A percentile compares a stretch with the other conserved stretches of the same genome.
Evolutionary conservation across 352 stramenopile genomes (phyloP).

Genomic region (Pythium grandisporangium): DNA sequence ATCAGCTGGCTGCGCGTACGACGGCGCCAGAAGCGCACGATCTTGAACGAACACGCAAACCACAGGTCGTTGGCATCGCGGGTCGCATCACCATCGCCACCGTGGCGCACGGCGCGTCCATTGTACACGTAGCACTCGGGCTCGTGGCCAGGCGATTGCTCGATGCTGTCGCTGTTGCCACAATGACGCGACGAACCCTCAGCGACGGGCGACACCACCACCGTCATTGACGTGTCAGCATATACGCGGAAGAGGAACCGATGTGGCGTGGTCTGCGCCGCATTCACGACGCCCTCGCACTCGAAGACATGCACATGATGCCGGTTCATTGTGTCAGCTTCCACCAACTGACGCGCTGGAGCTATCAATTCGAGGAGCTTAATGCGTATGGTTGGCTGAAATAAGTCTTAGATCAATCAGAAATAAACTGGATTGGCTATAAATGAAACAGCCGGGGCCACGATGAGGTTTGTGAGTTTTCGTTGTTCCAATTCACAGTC

Average conservation of each 20-base stretch:
- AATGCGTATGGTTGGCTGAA: too few species aligned
- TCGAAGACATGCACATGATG: background rate
- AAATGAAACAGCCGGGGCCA: background rate
- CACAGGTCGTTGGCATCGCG: background rate
- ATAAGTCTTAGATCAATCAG: background rate
- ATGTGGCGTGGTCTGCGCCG: constrained; percentile 3
- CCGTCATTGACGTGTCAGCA: constrained; percentile 4
- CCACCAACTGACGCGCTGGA: too few species aligned
- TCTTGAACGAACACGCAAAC: constrained; percentile 11
- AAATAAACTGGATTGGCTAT: background rate
- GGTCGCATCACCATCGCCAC: background rate
- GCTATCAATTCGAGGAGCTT: too few species aligned
- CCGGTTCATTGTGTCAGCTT: too few species aligned
- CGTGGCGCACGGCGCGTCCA: background rate
- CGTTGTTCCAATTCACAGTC: background rate
- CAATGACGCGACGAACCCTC: too few species aligned
- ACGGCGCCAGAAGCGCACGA: constrained; percentile 9
- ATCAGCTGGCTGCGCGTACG: constrained; percentile 9
- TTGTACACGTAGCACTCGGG: constrained; percentile 7
- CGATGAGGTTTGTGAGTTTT: background rate
- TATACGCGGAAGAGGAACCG: constrained; percentile 7
- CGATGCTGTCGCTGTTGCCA: background rate
- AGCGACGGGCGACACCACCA: background rate
- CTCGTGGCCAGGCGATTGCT: background rate
- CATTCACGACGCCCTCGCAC: constrained; percentile 4